Evolutionary conservation across 139 green algal genomes (phyloP), one percentile per base, ranked within the genome.

Genomic region (Microglena sp.): DNA sequence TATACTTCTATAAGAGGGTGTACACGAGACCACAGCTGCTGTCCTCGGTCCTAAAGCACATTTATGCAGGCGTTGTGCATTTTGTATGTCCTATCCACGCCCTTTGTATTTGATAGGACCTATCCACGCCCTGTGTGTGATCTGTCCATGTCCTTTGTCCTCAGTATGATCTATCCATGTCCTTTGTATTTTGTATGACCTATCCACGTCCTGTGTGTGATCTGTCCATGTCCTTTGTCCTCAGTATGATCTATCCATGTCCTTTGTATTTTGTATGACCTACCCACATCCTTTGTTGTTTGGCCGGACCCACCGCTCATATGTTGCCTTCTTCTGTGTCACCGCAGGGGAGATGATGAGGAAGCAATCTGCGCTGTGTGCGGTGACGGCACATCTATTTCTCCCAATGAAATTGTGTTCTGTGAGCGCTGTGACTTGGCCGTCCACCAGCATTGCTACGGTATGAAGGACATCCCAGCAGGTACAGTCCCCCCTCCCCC

Each of bases 351-450:
- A 24, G 76, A 77, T n/a, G 85, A 87, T 24, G 84, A 95, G 62
- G 90, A 96, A 40, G 85, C 85, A 0, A 32, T 94, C 62, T 97
- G 91, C 60, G 81, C 78, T 0, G 81, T 97, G 30, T 97, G 91
- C 70, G 82, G 76, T n/a, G 82, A 89, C 26, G 90, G 89, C 33
- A 32, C 76, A 24, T 89, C 72, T 27, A 77, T 82, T 31, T 60
- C 80, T 5, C 81, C 83, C 59, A 96, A 95, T 63, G 46, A 86
- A 45, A 97, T 96, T 34, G 69, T 97, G 30, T 94, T 92, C 61
- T 97, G 90, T 69, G 90, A 96, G 73, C 86, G 87, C 46, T 97
- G 90, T 69, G 89, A 96, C 62, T 58, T 97, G 32, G 81, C 84
- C 0, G 90, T 97, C 66, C 90, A 97, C 79, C 90, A 96, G 78